Percentiles rank a stretch among this genome's conserved stretches.
These are phyloP conservation scores for Rossbeevera mucosa DNA, from an alignment of 768 basidiomycete species.

Conservation along the genomic window DNA sequence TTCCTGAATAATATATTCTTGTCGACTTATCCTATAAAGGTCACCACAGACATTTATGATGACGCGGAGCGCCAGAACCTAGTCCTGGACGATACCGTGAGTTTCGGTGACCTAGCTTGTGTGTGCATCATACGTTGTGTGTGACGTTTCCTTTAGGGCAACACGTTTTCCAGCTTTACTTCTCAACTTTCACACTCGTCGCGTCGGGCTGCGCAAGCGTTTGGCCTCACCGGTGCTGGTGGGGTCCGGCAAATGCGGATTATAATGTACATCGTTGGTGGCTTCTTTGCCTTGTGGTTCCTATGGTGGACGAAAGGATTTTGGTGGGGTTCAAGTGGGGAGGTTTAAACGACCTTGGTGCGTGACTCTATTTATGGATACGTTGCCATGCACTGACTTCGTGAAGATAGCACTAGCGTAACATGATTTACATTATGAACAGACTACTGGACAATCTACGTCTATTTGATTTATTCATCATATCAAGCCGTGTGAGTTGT, in stretches of 20 bases:
- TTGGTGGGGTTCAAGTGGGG: conserved; percentile 36
- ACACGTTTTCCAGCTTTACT: conserved; percentile 65
- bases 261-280: conserved; percentile 52
- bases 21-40: conserved; percentile 35
- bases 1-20: not conserved
- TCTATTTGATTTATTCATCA: not conserved
- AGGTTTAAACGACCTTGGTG: conserved; percentile 15
- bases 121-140: not conserved
- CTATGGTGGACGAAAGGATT: conserved; percentile 46
- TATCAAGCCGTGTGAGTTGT: not conserved
- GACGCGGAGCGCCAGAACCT: conserved; percentile 82
- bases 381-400: not conserved
- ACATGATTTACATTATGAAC: not conserved
- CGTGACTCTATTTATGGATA: conserved; percentile 3
- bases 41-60: conserved; percentile 84
- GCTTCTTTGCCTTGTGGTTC: conserved; percentile 57
- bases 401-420: not conserved
- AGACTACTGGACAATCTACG: conserved; percentile 5
- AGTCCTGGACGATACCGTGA: conserved; percentile 71
- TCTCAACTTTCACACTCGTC: conserved; percentile 61
- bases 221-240: conserved; percentile 58
- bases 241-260: conserved; percentile 67
- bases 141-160: conserved; percentile 38
- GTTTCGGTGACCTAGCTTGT: conserved; percentile 20
- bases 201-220: conserved; percentile 65